Evolutionary conservation across 2,329 filamentous ascomycete genomes (phyloP).

Genomic region (Leptosphaerulina australis): DNA sequence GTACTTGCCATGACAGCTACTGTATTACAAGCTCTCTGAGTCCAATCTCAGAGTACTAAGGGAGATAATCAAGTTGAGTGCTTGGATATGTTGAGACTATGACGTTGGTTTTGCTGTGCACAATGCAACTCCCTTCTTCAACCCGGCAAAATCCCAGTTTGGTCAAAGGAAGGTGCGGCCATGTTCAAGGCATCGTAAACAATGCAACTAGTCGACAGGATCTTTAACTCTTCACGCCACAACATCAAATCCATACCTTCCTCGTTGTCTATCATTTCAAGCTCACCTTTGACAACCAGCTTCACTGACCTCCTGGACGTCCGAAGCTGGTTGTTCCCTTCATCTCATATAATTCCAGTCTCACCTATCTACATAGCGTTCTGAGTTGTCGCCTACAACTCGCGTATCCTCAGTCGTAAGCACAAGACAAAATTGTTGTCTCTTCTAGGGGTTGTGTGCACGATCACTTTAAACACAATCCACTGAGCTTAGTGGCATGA

Average conservation of each 20-base stretch:
- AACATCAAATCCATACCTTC: slow-evolving; percentile 16
- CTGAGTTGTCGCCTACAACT: not conserved
- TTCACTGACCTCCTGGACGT: slow-evolving; percentile 14
- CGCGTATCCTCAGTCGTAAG: not conserved
- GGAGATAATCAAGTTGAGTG: not conserved
- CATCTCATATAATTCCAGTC: not conserved
- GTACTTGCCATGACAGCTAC: slow-evolving; percentile 49
- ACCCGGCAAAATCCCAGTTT: not conserved
- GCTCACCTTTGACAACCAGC: slow-evolving; percentile 18
- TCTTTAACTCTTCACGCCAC: not conserved
- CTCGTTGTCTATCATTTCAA: slow-evolving; percentile 17
- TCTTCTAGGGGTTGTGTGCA: not conserved
- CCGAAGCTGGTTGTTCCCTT: slow-evolving; percentile 23
- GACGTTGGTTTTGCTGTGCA: not conserved
- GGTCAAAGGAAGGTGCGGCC: not conserved
- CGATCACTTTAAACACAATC: too few relatives aligned
- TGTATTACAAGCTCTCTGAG: slow-evolving; percentile 37
- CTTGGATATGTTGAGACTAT: not conserved
- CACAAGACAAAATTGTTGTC: not conserved
- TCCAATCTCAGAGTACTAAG: not conserved
- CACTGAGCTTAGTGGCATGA: not conserved
- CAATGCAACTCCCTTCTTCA: not conserved
- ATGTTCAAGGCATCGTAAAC: not conserved
- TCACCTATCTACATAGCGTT: not conserved
- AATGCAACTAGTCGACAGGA: not conserved